These are phyloP conservation scores for Shiraia bambusicola DNA, from an alignment of 2,329 filamentous ascomycete species.

Conservation along the genomic window DNA sequence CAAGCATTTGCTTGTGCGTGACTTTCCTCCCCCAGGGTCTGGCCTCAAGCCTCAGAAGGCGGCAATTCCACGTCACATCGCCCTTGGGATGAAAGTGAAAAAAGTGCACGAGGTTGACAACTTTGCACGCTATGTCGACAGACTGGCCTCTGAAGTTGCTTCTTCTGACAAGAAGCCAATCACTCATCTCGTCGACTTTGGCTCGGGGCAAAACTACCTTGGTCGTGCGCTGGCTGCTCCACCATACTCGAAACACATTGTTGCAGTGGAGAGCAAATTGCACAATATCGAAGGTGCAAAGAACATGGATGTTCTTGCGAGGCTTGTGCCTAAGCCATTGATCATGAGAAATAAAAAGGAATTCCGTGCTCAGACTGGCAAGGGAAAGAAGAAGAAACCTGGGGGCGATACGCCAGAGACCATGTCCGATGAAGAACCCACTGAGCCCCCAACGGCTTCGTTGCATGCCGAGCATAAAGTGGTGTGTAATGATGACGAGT, in stretches of 20 bases:
- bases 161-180: constrained; percentile 50
- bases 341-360: constrained; percentile 83
- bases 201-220: constrained; percentile 94
- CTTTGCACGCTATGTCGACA: constrained; percentile 82
- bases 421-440: neutral
- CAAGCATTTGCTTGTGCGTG: constrained; percentile 65
- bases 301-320: constrained; percentile 79
- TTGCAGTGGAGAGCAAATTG: constrained; percentile 86
- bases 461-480: constrained; percentile 5
- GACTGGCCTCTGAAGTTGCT: constrained; percentile 59
- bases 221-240: constrained; percentile 81
- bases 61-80: constrained; percentile 68
- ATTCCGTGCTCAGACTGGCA: constrained; percentile 54
- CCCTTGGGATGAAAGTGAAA: constrained; percentile 92
- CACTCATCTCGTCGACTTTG: constrained; percentile 92
- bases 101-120: constrained; percentile 92
- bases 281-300: constrained; percentile 85
- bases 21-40: constrained; percentile 50
- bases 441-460: too few relatives aligned
- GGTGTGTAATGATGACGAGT: constrained; percentile 13
- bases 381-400: constrained; percentile 44
- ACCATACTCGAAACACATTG: constrained; percentile 82
- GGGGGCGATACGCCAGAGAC: constrained; percentile 33
- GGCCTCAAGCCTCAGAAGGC: constrained; percentile 46
- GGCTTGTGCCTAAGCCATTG: constrained; percentile 70